Conservation (phyloP, 75 land plant species). For the Larix kaempferi region DNA sequence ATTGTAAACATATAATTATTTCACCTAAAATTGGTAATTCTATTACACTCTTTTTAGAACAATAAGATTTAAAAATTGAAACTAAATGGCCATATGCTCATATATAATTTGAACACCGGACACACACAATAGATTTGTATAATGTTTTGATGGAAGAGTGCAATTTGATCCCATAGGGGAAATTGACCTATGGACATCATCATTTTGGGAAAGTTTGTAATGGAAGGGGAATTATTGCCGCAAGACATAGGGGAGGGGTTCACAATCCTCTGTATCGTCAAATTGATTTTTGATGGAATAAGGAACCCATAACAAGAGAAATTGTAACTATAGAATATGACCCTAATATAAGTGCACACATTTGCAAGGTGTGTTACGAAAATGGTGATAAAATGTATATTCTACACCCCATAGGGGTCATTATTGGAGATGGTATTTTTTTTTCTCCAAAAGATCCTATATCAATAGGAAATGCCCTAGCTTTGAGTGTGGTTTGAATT, state of each 20-base stretch:
- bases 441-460: not conserved
- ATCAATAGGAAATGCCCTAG: slow-evolving; percentile 10
- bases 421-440: not conserved
- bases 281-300: slow-evolving; percentile 16
- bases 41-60: not conserved
- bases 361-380: not conserved
- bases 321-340: slow-evolving; percentile 12
- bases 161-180: not conserved
- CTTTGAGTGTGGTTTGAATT: slow-evolving; percentile 1
- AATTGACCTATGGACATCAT: slow-evolving; percentile 11
- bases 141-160: not conserved
- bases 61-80: not conserved
- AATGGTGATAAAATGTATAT: slow-evolving; percentile 6
- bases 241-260: slow-evolving; percentile 17
- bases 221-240: slow-evolving; percentile 14
- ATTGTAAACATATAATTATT: not conserved
- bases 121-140: not conserved
- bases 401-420: slow-evolving; percentile 2
- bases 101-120: not conserved
- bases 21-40: not conserved
- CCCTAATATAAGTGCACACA: slow-evolving; percentile 8
- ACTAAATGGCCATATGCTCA: not conserved
- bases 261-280: slow-evolving; percentile 13
- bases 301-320: slow-evolving; percentile 7
- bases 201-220: slow-evolving; percentile 4